Conservation (phyloP, 495 filamentous ascomycete genomes). For the Penicillium chermesinum region DNA sequence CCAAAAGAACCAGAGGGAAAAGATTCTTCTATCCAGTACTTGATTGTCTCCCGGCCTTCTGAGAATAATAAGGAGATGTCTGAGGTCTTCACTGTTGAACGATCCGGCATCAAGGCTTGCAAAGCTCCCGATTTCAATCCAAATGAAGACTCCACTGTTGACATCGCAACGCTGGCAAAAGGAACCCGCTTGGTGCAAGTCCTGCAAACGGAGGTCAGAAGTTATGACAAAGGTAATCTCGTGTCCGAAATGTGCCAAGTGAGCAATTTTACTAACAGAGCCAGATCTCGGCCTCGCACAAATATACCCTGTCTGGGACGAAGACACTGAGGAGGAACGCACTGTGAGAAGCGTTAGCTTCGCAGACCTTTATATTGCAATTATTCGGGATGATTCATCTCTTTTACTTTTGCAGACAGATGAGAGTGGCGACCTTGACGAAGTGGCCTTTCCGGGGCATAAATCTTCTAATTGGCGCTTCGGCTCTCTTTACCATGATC, state of each 20-base stretch:
- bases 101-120: conserved; percentile 25
- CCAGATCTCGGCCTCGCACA: conserved; percentile 78
- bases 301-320: conserved; percentile 85
- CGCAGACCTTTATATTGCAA: conserved; percentile 78
- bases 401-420: conserved; percentile 71
- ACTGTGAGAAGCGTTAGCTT: conserved; percentile 77
- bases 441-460: conserved; percentile 58
- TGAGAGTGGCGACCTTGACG: conserved; percentile 77
- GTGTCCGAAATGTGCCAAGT: conserved; percentile 5
- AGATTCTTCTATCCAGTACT: conserved; percentile 25
- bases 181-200: conserved; percentile 79
- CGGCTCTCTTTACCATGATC: conserved; percentile 73
- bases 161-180: conserved; percentile 70
- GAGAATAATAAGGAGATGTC: conserved; percentile 36
- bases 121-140: conserved; percentile 74
- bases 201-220: conserved; percentile 73
- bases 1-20: conserved; percentile 49
- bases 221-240: conserved; percentile 76
- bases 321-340: conserved; percentile 74
- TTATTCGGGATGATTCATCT: conserved; percentile 77
- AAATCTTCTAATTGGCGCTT: conserved; percentile 67
- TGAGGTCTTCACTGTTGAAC: conserved; percentile 31
- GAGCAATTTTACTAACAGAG: conserved; percentile 1
- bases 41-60: conserved; percentile 32
- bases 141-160: conserved; percentile 75